Percentiles rank a stretch among this genome's conserved stretches.
These are phyloP conservation scores for Candida insectalens DNA, from an alignment of 805 yeast species.

Conservation along the genomic window DNA sequence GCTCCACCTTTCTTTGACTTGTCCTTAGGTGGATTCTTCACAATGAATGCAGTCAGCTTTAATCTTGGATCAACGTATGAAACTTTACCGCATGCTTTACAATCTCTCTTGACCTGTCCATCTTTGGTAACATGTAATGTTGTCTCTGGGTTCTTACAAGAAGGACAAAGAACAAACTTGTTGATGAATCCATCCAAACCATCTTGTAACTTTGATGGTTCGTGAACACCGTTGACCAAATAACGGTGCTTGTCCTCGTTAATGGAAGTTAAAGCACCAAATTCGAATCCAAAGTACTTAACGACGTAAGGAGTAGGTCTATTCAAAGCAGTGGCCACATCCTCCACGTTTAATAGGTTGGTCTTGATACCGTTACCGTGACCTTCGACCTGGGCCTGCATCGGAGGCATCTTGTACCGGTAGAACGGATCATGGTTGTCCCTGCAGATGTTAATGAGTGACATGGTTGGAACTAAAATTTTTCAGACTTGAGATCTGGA, in stretches of 20 bases:
- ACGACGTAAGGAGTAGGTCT: constrained; percentile 90
- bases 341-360: constrained; percentile 79
- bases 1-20: constrained; percentile 57
- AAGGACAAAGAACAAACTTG: constrained; percentile 87
- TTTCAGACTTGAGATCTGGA: background rate
- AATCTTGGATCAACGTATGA: constrained; percentile 77
- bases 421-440: constrained; percentile 96
- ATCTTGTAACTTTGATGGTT: constrained; percentile 83
- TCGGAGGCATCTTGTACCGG: constrained; percentile 99
- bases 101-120: constrained; percentile 75
- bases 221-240: constrained; percentile 92
- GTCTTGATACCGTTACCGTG: constrained; percentile 99
- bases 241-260: constrained; percentile 77
- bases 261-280: constrained; percentile 91
- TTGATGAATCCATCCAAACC: constrained; percentile 87
- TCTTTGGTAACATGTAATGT: constrained; percentile 73
- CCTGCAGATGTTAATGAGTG: constrained; percentile 88
- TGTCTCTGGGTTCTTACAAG: constrained; percentile 97
- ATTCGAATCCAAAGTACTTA: constrained; percentile 91
- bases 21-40: constrained; percentile 77
- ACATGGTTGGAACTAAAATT: constrained; percentile 35
- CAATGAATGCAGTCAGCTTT: constrained; percentile 75
- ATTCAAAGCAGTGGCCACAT: constrained; percentile 88
- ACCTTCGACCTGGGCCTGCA: constrained; percentile 96
- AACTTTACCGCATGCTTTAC: constrained; percentile 96